Percentiles rank a stretch among this genome's conserved stretches.
These are phyloP conservation scores for Salix udensis DNA, from an alignment of 345 rosid species.

Conservation along the genomic window DNA sequence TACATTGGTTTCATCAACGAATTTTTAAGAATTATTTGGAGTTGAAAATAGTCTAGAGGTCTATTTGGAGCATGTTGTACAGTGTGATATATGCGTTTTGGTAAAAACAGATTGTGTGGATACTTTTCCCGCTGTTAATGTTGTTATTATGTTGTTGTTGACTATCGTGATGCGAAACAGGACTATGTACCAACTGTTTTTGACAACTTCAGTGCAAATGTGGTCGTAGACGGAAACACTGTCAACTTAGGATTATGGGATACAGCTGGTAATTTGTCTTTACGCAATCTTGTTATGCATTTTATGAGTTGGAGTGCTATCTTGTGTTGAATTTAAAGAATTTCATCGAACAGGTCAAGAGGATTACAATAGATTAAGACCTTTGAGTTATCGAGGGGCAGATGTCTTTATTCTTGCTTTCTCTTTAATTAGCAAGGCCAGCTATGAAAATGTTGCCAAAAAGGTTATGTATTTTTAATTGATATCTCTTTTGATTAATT, in stretches of 20 bases:
- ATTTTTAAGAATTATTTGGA: not conserved
- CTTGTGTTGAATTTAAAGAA: not conserved
- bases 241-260: slow-evolving; percentile 96
- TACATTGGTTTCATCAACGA: not conserved
- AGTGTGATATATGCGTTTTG: not conserved
- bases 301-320: not conserved
- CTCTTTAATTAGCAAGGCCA: slow-evolving; percentile 97
- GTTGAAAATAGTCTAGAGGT: not conserved
- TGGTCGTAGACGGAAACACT: slow-evolving; percentile 79
- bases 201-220: slow-evolving; percentile 97
- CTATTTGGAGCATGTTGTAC: not conserved
- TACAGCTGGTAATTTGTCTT: slow-evolving; percentile 68
- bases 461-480: slow-evolving; percentile 46
- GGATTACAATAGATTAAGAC: slow-evolving; percentile 90
- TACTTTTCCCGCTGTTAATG: not conserved
- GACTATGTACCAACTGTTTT: slow-evolving; percentile 93
- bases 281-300: not conserved
- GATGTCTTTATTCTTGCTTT: slow-evolving; percentile 93
- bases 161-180: slow-evolving; percentile 40
- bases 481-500: not conserved
- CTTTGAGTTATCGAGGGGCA: slow-evolving; percentile 90
- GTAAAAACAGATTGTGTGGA: not conserved
- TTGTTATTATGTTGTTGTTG: not conserved
- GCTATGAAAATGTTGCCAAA: slow-evolving; percentile 93
- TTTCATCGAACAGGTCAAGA: slow-evolving; percentile 63